Conservation (phyloP, 306 rosid species). For the Luffa aegyptiaca region DNA sequence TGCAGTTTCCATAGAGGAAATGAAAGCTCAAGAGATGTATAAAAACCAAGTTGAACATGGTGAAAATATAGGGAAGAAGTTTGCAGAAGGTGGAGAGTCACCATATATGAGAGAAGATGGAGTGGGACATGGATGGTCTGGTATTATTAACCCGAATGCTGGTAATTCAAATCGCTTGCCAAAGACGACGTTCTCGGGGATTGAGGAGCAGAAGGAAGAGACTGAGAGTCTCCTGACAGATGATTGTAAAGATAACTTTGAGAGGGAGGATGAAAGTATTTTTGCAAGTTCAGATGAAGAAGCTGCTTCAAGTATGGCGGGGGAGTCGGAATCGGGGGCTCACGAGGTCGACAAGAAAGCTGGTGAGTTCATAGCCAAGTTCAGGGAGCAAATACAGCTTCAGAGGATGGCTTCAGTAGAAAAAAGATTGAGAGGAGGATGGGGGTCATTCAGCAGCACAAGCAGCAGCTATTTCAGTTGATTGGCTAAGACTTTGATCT, state of each 20-base stretch:
- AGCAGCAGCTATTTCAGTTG: conserved; percentile 34
- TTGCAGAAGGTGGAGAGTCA: conserved; percentile 16
- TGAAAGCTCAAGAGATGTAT: conserved; percentile 22
- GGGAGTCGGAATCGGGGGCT: conserved; percentile 33
- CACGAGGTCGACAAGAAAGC: conserved; percentile 93
- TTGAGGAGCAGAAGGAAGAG: conserved; percentile 20
- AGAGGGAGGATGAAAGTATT: conserved; percentile 25
- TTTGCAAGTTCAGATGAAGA: conserved; percentile 40
- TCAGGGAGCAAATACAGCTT: conserved; percentile 81
- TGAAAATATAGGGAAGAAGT: conserved; percentile 28
- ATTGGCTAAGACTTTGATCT: conserved; percentile 3
- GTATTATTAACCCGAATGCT: conserved; percentile 15
- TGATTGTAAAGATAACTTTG: conserved; percentile 20
- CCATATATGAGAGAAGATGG: conserved; percentile 31
- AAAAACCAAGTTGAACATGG: conserved; percentile 31
- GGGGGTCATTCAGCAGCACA: conserved; percentile 16
- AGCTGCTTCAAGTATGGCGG: conserved; percentile 27
- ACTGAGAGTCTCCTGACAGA: conserved; percentile 16
- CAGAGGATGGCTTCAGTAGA: conserved; percentile 66
- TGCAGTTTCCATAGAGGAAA: conserved; percentile 22
- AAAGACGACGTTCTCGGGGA: conserved; percentile 22
- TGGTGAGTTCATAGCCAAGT: conserved; percentile 85
- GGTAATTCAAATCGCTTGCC: conserved; percentile 16
- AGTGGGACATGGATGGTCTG: conserved; percentile 25
- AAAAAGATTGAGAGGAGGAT: conserved; percentile 50